Conservation (phyloP, 2,329 filamentous ascomycete species). For the Neophaeococcomyces mojaviensis region DNA sequence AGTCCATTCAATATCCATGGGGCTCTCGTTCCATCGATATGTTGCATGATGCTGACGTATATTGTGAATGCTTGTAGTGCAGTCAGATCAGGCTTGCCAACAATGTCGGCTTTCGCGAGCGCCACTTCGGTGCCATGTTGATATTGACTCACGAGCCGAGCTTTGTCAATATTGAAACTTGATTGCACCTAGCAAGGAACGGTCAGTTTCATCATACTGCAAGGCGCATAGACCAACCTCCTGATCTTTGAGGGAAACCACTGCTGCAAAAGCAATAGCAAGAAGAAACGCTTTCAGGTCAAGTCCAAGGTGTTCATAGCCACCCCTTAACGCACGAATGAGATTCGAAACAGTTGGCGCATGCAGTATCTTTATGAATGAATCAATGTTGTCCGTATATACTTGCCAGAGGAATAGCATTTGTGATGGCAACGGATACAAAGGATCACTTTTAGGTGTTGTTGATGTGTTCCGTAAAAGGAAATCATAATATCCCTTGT, state of each 20-base stretch:
- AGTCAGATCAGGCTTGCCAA: slow-evolving; percentile 48
- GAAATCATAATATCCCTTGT: too few species aligned
- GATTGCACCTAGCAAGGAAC: too few species aligned
- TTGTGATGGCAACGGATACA: slow-evolving; percentile 49
- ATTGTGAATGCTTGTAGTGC: slow-evolving; percentile 50
- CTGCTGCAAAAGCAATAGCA: slow-evolving; percentile 50
- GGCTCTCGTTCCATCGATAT: too few species aligned
- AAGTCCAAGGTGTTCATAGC: slow-evolving; percentile 30
- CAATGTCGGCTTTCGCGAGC: slow-evolving; percentile 48
- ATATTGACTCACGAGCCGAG: slow-evolving; percentile 40
- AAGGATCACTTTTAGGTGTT: slow-evolving; percentile 10
- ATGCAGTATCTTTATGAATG: slow-evolving; percentile 27
- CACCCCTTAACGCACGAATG: slow-evolving; percentile 29
- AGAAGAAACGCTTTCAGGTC: slow-evolving; percentile 49
- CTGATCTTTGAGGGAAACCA: slow-evolving; percentile 51
- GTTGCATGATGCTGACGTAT: slow-evolving; percentile 21
- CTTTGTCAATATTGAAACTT: slow-evolving; percentile 26
- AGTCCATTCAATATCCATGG: too few species aligned
- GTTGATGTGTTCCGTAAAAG: too few species aligned
- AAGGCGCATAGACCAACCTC: slow-evolving; percentile 35
- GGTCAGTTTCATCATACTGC: too few species aligned
- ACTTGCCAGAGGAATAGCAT: slow-evolving; percentile 47
- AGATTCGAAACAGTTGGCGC: slow-evolving; percentile 27
- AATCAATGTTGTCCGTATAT: slow-evolving; percentile 47
- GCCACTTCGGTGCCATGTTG: slow-evolving; percentile 49